Percentiles rank a stretch among this genome's conserved stretches.
phyloP scores from a whole-genome alignment of 441 rosid genomes.

The Gossypium davidsonii region DNA sequence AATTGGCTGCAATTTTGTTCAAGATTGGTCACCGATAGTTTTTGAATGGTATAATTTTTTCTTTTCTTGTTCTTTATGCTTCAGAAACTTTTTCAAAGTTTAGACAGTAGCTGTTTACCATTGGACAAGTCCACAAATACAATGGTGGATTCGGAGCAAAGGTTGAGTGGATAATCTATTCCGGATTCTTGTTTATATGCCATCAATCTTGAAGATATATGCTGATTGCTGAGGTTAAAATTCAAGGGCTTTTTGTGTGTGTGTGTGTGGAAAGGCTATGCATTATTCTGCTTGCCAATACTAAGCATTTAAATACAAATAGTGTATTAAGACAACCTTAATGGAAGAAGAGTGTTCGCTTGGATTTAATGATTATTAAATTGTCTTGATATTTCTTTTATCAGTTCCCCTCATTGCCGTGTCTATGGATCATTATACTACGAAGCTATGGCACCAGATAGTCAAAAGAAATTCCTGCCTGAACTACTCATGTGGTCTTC shows the following conservation, averaged over 20 bases:
- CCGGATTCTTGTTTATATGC: background rate
- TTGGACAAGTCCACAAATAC: background rate
- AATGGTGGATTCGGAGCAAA: conserved; percentile 1
- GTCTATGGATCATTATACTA: background rate
- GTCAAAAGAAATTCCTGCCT: no score
- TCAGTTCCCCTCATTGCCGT: background rate
- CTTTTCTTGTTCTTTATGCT: background rate
- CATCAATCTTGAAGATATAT: background rate
- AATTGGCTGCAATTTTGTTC: background rate
- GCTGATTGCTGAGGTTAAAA: background rate
- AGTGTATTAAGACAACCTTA: background rate
- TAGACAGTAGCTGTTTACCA: background rate
- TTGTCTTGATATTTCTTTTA: background rate
- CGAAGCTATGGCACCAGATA: background rate
- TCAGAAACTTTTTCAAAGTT: background rate
- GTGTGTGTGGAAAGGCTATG: background rate
- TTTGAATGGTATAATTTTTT: background rate
- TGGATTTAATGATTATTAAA: background rate
- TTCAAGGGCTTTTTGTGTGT: background rate
- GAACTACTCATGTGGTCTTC: no score
- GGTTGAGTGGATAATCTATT: background rate
- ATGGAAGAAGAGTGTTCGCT: background rate
- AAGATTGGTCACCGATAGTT: background rate
- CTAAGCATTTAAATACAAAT: background rate
- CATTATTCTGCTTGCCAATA: background rate